phyloP scores from a whole-genome alignment of 2,329 filamentous ascomycete species.

The Fusarium sp. region DNA sequence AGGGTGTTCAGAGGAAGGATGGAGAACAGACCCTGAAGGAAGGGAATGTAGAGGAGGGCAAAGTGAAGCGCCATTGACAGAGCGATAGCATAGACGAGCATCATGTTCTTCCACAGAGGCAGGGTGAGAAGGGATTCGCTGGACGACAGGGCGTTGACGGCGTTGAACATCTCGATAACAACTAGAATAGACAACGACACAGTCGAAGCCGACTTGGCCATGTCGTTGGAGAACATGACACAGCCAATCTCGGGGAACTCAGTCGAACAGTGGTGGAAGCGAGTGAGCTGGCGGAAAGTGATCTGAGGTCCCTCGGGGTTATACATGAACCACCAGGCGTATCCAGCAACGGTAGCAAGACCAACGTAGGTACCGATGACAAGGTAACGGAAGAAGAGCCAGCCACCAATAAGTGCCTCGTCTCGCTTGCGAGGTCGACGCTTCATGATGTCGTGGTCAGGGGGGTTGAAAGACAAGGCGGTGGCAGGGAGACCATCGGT shows the following conservation, averaged over 20 bases:
- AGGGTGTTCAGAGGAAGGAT: slow-evolving; percentile 86
- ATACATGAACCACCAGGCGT: slow-evolving; percentile 99
- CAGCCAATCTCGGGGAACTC: slow-evolving; percentile 92
- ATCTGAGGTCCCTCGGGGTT: slow-evolving; percentile 91
- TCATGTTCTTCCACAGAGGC: slow-evolving; percentile 98
- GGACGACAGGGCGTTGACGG: slow-evolving; percentile 96
- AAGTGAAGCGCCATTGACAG: slow-evolving; percentile 97
- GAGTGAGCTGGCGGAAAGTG: slow-evolving; percentile 85
- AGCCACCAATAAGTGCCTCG: slow-evolving; percentile 90
- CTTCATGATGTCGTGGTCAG: slow-evolving; percentile 98
- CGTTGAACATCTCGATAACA: slow-evolving; percentile 99
- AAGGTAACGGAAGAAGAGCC: slow-evolving; percentile 98
- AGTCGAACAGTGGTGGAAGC: slow-evolving; percentile 92
- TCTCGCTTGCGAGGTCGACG: slow-evolving; percentile 90
- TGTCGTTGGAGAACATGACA: slow-evolving; percentile 87
- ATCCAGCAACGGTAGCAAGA: slow-evolving; percentile 92
- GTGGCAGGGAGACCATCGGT: slow-evolving; percentile 97
- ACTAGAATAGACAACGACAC: slow-evolving; percentile 92
- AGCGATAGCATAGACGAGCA: slow-evolving; percentile 93
- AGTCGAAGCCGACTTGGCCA: slow-evolving; percentile 90
- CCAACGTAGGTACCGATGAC: slow-evolving; percentile 96
- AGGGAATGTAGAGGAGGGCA: slow-evolving; percentile 88
- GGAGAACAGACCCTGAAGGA: slow-evolving; percentile 88
- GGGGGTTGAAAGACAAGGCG: slow-evolving; percentile 95
- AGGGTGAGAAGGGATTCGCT: slow-evolving; percentile 94